phyloP scores from a whole-genome alignment of 1,139 yeast species.

The Eremothecium cymbalariae region DNA sequence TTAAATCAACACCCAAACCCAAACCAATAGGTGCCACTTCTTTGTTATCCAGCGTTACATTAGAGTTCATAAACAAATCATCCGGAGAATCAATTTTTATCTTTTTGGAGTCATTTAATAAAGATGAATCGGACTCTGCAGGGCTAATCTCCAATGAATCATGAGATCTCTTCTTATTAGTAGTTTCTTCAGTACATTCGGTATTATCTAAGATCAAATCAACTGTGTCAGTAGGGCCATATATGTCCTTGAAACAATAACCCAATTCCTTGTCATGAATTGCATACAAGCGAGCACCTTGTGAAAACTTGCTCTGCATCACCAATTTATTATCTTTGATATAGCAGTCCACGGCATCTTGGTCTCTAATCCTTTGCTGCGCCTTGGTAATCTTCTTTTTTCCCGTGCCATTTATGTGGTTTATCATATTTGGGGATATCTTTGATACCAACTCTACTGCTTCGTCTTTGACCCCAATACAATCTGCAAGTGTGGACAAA shows the following conservation, averaged over 20 bases:
- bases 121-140: constrained; percentile 20
- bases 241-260: constrained; percentile 18
- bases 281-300: constrained; percentile 12
- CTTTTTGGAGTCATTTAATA: constrained; percentile 31
- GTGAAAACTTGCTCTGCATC: constrained; percentile 25
- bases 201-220: constrained; percentile 12
- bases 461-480: constrained; percentile 27
- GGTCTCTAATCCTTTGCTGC: constrained; percentile 28
- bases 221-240: constrained; percentile 15
- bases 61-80: constrained; percentile 22
- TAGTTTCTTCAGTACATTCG: constrained; percentile 6
- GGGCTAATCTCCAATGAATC: constrained; percentile 27
- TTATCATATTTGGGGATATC: constrained; percentile 24
- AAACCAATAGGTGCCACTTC: constrained; percentile 2
- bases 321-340: constrained; percentile 24
- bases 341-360: constrained; percentile 23
- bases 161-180: constrained; percentile 24
- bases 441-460: constrained; percentile 23
- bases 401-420: constrained; percentile 28
- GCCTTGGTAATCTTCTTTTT: constrained; percentile 34
- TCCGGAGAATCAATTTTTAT: constrained; percentile 32
- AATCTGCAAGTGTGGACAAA: constrained; percentile 29
- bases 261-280: constrained; percentile 15
- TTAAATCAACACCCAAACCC: constrained; percentile 8
- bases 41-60: constrained; percentile 7